Base-by-base conservation (phyloP, 257 asterid species). In the Paulownia fortunei region DNA sequence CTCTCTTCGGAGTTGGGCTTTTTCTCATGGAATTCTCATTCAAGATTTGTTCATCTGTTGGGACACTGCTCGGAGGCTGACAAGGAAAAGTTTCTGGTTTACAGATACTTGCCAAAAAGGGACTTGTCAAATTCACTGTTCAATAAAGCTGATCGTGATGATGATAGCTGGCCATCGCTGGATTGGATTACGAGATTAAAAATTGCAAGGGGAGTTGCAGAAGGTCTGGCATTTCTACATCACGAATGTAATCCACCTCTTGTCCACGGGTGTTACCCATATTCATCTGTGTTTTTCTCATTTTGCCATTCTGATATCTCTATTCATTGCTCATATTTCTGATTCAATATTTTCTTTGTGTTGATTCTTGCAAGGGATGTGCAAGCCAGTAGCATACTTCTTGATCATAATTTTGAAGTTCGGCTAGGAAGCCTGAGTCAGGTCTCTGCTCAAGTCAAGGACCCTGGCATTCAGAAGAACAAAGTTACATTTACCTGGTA, bases 371-470 rank as follows among this genome's bases (percentile, higher is more conserved):
- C 52, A 84, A 91, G 97, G 83, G 95, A 92, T 86, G 82, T 92
- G 66, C 94, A 87, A 84, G 91, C 96, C 41, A 89, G 97, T 78
- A 89, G 97, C 79, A 83, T 91, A 84, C 93, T 89, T 63, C 95
- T 91, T 61, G 97, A 90, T 54, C 91, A 92, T 61, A 86, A 85
- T 81, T 92, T 81, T 64, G 97, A 92, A 84, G 94, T 90, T 66
- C 83, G 96, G 80, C 79, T 92, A 16, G 96, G 96, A 80, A 90
- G 96, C 76, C 79, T 92, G 75, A 86, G 87, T 76, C 87, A 87
- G 74, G 86, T 84, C 49, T 89, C 87, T 80, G 81, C 89, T 68
- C 92, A 73, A 62, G 69, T 2, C 1, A 51, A n/a, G 1, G n/a
- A 67, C 73, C 8, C 73, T 24, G 13, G 36, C 3, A 3, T 8